Conservation (phyloP, 495 filamentous ascomycete genomes). For the Penicillium samsonianum region DNA sequence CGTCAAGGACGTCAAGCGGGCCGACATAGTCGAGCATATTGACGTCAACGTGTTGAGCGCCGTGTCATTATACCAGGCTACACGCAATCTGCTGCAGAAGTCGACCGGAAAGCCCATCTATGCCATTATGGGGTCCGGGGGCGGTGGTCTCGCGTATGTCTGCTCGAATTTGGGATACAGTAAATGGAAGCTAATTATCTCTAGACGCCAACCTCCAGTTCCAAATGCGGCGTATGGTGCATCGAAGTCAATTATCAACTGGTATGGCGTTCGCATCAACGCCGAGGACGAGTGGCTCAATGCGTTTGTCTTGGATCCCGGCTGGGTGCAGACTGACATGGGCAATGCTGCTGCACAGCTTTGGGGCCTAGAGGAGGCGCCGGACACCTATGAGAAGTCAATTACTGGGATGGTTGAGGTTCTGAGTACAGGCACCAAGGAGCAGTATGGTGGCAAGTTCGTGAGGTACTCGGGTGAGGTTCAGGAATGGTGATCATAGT, state of each 20-base stretch:
- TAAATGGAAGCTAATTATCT: not conserved
- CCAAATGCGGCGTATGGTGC: constrained; percentile 40
- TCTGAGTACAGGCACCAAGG: constrained; percentile 35
- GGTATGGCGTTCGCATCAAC: constrained; percentile 41
- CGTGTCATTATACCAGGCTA: constrained; percentile 44
- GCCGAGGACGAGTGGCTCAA: constrained; percentile 40
- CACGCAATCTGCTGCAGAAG: constrained; percentile 32
- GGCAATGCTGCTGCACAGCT: constrained; percentile 40
- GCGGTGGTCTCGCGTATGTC: constrained; percentile 9
- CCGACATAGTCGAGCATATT: constrained; percentile 36
- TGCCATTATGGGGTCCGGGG: constrained; percentile 34
- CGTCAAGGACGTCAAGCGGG: constrained; percentile 25
- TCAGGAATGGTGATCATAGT: not conserved
- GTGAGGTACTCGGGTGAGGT: not conserved
- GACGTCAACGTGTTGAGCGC: constrained; percentile 41
- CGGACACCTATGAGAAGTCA: constrained; percentile 32
- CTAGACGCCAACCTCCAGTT: constrained; percentile 20
- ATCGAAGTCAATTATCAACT: constrained; percentile 39
- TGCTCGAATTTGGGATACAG: not conserved
- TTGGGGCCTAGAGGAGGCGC: constrained; percentile 37
- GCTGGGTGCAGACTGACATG: constrained; percentile 49
- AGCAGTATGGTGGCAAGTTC: constrained; percentile 41
- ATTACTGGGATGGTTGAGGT: constrained; percentile 39
- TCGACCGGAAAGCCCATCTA: constrained; percentile 35
- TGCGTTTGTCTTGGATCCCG: constrained; percentile 32